phyloP scores from a whole-genome alignment of 139 green algal genomes.

The Chlamydomonas sphaeroides region DNA sequence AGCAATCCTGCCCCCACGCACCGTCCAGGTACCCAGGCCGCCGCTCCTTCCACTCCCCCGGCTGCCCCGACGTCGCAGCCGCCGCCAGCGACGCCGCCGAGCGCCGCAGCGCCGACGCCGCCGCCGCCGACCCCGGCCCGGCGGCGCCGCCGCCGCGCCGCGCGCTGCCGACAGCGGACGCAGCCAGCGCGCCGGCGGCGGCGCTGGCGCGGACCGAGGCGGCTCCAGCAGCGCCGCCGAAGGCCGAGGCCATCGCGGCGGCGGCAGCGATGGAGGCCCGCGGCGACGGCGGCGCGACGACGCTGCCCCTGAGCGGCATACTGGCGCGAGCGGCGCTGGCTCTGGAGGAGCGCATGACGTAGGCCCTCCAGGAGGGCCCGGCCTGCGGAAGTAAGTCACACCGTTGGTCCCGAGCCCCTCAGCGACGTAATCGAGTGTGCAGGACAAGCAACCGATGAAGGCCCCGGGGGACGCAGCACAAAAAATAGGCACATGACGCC shows the following conservation, averaged over 20 bases:
- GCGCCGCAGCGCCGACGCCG: not conserved
- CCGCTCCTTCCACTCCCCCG: not conserved
- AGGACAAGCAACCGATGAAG: no score
- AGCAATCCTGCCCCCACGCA: no score
- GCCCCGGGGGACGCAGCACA: no score
- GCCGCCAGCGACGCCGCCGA: no score
- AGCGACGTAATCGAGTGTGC: no score
- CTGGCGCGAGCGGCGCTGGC: not conserved
- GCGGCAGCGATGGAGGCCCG: not conserved
- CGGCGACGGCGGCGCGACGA: not conserved
- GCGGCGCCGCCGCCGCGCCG: no score
- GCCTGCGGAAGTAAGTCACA: not conserved
- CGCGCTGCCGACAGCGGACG: no score
- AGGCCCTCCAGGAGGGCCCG: conserved; percentile 15
- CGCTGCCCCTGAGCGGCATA: no score
- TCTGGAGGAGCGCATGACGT: not conserved
- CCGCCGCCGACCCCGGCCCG: no score
- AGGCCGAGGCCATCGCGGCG: no score
- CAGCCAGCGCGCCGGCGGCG: not conserved
- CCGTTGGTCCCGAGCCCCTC: no score
- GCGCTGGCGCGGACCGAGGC: not conserved
- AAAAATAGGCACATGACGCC: no score
- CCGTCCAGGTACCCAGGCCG: not conserved
- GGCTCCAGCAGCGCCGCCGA: not conserved
- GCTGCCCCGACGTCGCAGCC: not conserved